Evolutionary conservation across 495 filamentous ascomycete genomes (phyloP).

Genomic region (Echria macrotheca): DNA sequence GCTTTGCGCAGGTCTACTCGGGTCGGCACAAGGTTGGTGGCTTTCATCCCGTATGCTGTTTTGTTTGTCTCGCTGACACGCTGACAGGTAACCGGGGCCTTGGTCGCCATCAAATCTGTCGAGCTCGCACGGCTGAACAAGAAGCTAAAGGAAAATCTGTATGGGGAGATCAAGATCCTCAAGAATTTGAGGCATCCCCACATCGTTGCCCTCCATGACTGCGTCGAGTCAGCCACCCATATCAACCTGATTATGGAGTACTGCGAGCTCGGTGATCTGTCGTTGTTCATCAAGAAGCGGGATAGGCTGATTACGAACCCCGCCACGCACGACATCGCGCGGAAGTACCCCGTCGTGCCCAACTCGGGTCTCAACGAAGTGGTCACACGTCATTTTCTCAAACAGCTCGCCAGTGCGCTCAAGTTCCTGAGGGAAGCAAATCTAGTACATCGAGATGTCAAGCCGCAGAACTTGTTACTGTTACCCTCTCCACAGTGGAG

Average conservation of each 20-base stretch:
- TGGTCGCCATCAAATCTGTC: constrained; percentile 94
- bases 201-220: constrained; percentile 93
- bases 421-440: constrained; percentile 79
- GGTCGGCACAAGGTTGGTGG: constrained; percentile 72
- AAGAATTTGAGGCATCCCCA: constrained; percentile 90
- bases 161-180: constrained; percentile 89
- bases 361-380: constrained; percentile 88
- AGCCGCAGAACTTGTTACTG: constrained; percentile 91
- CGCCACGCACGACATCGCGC: constrained; percentile 75
- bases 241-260: constrained; percentile 99
- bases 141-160: constrained; percentile 94
- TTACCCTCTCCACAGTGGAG: constrained; percentile 71
- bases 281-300: constrained; percentile 89
- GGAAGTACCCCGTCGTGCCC: constrained; percentile 79
- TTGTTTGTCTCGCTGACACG: constrained; percentile 38
- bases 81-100: constrained; percentile 52
- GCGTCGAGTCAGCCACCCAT: constrained; percentile 74
- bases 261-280: constrained; percentile 89
- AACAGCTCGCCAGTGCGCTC: constrained; percentile 89
- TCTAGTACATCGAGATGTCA: constrained; percentile 93
- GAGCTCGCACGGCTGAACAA: constrained; percentile 82
- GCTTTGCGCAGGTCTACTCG: constrained; percentile 90
- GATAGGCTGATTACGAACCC: constrained; percentile 69
- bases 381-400: constrained; percentile 87
- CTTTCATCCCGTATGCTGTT: background rate